Percentiles rank a stretch among this genome's conserved stretches.
Evolutionary conservation across 2,329 filamentous ascomycete species (phyloP).

Genomic region (Phialophora expanda): DNA sequence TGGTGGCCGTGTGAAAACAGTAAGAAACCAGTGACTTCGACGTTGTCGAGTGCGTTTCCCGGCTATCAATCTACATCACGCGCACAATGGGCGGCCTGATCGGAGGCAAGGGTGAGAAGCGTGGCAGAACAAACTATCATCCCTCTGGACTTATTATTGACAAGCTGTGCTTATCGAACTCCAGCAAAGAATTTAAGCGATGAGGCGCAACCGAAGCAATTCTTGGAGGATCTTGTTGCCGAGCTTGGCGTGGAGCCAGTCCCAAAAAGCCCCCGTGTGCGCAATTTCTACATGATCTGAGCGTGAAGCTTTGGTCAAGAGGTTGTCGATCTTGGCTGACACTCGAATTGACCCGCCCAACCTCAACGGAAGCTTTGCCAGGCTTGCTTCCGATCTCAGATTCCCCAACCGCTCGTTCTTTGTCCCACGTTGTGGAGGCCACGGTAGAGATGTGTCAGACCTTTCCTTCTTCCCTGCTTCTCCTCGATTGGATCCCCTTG

Average conservation of each 20-base stretch:
- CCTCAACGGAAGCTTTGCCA: background rate
- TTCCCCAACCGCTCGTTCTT: background rate
- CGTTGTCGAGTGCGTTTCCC: background rate
- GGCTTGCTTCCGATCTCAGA: background rate
- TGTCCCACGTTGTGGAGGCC: background rate
- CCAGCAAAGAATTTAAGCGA: background rate
- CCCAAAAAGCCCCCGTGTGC: background rate
- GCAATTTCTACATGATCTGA: background rate
- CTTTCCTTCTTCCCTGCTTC: constrained; percentile 1
- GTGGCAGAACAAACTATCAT: background rate
- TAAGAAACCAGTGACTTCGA: background rate
- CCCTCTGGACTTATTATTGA: background rate
- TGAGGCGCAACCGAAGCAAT: constrained; percentile 2
- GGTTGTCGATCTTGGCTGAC: constrained; percentile 4
- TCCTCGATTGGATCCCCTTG: background rate
- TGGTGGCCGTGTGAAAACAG: background rate
- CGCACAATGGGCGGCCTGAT: background rate
- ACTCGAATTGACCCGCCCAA: background rate
- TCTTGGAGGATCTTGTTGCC: background rate
- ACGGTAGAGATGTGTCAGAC: background rate
- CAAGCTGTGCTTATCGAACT: background rate
- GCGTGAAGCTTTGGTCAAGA: constrained; percentile 2
- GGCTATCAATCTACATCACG: background rate
- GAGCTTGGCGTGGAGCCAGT: background rate
- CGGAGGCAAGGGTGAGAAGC: background rate